Evolutionary conservation across 2,329 filamentous ascomycete species (phyloP), one percentile per base, ranked within the genome.

Genomic region (Cladosporium cucumerinum): DNA sequence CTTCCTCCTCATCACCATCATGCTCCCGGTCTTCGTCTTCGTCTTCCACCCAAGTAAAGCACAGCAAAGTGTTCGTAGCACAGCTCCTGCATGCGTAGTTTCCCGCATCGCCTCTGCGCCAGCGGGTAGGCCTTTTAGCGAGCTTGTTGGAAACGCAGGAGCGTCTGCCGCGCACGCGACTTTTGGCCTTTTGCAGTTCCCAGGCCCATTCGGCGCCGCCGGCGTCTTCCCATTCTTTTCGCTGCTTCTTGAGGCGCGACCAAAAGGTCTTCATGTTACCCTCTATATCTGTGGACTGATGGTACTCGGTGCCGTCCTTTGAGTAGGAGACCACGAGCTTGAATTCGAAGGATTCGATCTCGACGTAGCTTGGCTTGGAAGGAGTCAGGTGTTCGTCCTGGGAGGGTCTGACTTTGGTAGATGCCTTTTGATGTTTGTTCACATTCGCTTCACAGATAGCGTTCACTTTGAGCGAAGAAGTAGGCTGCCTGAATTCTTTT

Each of bases 1-100:
- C 12, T 10, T 32, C 32, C 2, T 34, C 11, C 65, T 66, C 52
- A 1, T 73, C 71, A 10, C 68, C 61, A 54, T 70, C 66, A 62
- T 72, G 67, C 66, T 72, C n/a, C n/a, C n/a, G n/a, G n/a, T n/a
- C 58, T n/a, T 69, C 67, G 23, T 72, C 71, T 43, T 68, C 70
- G 39, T 69, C 68, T 48, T 60, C 34, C 10, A 60, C 64, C 69
- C 69, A 71, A 12, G 66, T 67, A 57, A 71, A 70, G 25, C 69
- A 72, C 12, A 70, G 68, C 59, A 51, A 63, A 3, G 65, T 58
- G 18, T 66, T 60, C 61, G 39, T 66, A 14, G 70, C 72, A 61
- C 72, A 74, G 32, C 69, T 64, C 32, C 39, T 52, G 51, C 72
- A 74, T 12, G 72, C 71, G 57, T 61, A 72, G 61, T 66, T 66